Evolutionary conservation across 2,329 filamentous ascomycete species (phyloP).

Genomic region (Xenosphaeropsis pyriputrescens): DNA sequence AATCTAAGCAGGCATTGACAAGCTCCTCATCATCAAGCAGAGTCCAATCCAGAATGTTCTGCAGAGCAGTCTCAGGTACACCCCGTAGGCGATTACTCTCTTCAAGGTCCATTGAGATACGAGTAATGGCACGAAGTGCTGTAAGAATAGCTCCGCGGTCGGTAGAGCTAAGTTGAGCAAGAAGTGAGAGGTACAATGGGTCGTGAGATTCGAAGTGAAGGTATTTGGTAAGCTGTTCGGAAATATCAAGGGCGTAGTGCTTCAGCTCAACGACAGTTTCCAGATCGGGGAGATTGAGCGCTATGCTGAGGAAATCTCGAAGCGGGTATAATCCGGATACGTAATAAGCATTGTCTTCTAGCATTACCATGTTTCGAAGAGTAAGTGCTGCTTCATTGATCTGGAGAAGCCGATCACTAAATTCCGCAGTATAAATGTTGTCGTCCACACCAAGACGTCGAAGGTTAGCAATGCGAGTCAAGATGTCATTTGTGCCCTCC

Average conservation of each 20-base stretch:
- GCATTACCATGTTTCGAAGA: constrained; percentile 88
- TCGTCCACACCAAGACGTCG: constrained; percentile 47
- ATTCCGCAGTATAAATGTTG: constrained; percentile 54
- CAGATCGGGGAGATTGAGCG: constrained; percentile 61
- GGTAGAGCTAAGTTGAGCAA: constrained; percentile 46
- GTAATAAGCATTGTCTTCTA: constrained; percentile 76
- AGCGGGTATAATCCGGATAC: constrained; percentile 61
- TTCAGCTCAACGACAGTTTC: constrained; percentile 70
- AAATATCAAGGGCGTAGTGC: constrained; percentile 81
- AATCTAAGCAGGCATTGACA: constrained; percentile 76
- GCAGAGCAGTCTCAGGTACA: constrained; percentile 50
- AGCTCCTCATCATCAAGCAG: constrained; percentile 83
- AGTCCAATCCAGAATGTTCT: constrained; percentile 58
- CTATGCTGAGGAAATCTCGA: constrained; percentile 71
- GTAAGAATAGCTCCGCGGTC: constrained; percentile 77
- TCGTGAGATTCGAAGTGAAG: constrained; percentile 58
- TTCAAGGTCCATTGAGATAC: constrained; percentile 78
- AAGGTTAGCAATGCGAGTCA: constrained; percentile 56
- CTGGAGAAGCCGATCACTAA: constrained; percentile 56
- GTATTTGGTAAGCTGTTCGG: constrained; percentile 78
- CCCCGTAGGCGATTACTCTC: constrained; percentile 63
- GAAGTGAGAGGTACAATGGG: constrained; percentile 63
- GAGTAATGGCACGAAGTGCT: constrained; percentile 64
- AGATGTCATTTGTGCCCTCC: constrained; percentile 52
- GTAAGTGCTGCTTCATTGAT: constrained; percentile 80